Base-by-base conservation (phyloP, 768 basidiomycete species). In the Russula ochroleuca region DNA sequence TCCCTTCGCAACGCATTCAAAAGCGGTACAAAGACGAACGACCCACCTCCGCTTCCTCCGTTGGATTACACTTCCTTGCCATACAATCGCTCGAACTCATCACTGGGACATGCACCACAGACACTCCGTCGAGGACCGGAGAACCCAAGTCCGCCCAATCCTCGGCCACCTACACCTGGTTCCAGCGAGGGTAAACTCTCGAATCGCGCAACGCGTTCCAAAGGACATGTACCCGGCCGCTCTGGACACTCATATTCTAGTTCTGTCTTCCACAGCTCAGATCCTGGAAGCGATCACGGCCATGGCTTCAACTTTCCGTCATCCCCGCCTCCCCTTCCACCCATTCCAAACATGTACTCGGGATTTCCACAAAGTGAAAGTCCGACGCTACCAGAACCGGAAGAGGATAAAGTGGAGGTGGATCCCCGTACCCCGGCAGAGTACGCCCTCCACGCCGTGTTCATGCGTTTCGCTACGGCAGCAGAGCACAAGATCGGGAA, bases 1-100 rank as follows among this genome's bases (percentile, higher is more conserved):
- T 92, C 90, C 17, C 84, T 94, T 63, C 85, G 90, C 45, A 92
- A 92, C 71, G 90, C 91, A 4, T 92, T 94, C 80, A 93, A 90
- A 74, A 83, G 81, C 50, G 79, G 80, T 60, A 90, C 81, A 70
- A 77, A 73, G 55, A 84, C 86, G n/a, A 64, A 64, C 31, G 72
- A 73, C 10, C 77, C 85, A 7, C 92, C 91, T 25, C 90, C 90
- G n/a, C 78, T 93, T 59, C 92, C 90, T 15, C 76, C 78, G 40
- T 73, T 92, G 35, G 89, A 92, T 59, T 78, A 83, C 57, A 80
- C 87, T 56, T 80, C 78, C 5, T 86, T 90, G 71, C 88, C 90
- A 0, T 92, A 92, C 75, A 88, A 87, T 72, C 86, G 87, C 43
- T 91, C 90, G 7, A 88, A 83, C 0, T 90, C 90, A 1, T 91